These are phyloP conservation scores for Amphibolis antarctica DNA, from an alignment of 106 monocot species.

Conservation along the genomic window DNA sequence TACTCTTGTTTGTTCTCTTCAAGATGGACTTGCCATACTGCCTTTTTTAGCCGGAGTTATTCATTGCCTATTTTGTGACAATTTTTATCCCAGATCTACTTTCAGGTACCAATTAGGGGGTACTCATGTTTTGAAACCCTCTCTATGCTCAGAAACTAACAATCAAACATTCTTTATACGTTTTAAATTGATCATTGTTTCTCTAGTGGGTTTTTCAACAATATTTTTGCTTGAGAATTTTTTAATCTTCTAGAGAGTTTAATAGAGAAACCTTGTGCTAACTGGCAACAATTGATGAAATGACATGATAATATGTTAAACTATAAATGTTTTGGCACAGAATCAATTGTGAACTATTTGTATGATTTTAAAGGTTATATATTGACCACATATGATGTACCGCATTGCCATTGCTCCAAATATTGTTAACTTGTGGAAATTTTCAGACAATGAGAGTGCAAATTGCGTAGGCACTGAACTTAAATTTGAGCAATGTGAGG, in stretches of 20 bases:
- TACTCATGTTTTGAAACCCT: too few species aligned
- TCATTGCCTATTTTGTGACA: not conserved
- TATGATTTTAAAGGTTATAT: not conserved
- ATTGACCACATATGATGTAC: slow-evolving; percentile 1
- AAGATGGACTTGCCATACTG: not conserved
- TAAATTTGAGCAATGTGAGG: slow-evolving; percentile 57
- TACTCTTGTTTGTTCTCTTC: not conserved
- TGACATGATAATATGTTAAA: too few species aligned
- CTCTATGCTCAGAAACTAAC: too few species aligned
- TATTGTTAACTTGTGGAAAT: not conserved
- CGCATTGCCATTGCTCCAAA: not conserved
- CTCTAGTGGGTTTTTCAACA: not conserved
- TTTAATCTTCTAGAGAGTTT: not conserved
- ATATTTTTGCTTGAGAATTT: not conserved
- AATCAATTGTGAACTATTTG: not conserved
- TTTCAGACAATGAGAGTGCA: slow-evolving; percentile 2
- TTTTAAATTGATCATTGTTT: not conserved
- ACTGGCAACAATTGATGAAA: not conserved
- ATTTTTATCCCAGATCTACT: too few species aligned
- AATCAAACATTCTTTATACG: not conserved
- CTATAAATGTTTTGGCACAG: too few species aligned
- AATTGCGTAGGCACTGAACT: slow-evolving; percentile 5
- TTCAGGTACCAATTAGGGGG: too few species aligned
- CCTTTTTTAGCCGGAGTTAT: not conserved
- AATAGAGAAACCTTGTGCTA: not conserved